Conservation (phyloP, 495 filamentous ascomycete species). For the Aspergillus hancockii region DNA sequence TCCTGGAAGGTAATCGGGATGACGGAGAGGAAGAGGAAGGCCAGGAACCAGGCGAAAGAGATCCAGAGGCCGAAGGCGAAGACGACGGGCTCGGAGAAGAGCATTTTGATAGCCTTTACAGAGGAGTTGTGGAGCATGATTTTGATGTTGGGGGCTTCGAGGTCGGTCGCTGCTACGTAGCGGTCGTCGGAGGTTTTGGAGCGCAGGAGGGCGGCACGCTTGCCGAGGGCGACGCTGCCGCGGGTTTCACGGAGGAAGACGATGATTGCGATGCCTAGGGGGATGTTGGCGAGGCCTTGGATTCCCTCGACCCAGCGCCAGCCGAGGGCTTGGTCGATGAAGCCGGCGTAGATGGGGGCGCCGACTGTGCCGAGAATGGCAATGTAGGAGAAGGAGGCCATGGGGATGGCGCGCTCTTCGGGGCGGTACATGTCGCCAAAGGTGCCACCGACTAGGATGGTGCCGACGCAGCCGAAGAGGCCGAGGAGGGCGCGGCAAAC, state of each 20-base stretch:
- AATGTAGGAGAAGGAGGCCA: constrained; percentile 74
- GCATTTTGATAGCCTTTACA: constrained; percentile 64
- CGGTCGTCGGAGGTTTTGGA: constrained; percentile 60
- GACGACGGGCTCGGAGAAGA: constrained; percentile 74
- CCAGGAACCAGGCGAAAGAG: constrained; percentile 68
- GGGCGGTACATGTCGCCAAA: constrained; percentile 73
- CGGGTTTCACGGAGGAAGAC: constrained; percentile 73
- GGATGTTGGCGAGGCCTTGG: constrained; percentile 69
- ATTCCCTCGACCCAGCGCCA: constrained; percentile 87
- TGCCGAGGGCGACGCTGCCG: constrained; percentile 55
- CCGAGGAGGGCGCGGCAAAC: constrained; percentile 70
- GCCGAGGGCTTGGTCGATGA: constrained; percentile 63
- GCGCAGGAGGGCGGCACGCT: constrained; percentile 58
- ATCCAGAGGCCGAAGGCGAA: constrained; percentile 74
- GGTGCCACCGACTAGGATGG: constrained; percentile 76
- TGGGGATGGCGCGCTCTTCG: constrained; percentile 75
- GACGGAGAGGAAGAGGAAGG: constrained; percentile 77
- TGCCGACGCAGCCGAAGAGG: constrained; percentile 75
- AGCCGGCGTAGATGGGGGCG: constrained; percentile 72
- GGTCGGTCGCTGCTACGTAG: constrained; percentile 68
- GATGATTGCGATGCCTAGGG: constrained; percentile 52
- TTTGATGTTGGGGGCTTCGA: constrained; percentile 39
- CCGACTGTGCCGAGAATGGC: constrained; percentile 75
- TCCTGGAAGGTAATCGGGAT: constrained; percentile 71
- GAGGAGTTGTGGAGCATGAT: constrained; percentile 42